A percentile compares a stretch with the other conserved stretches of the same genome.
Evolutionary conservation across 352 stramenopile species (phyloP).

Genomic region (Pythium biforme): DNA sequence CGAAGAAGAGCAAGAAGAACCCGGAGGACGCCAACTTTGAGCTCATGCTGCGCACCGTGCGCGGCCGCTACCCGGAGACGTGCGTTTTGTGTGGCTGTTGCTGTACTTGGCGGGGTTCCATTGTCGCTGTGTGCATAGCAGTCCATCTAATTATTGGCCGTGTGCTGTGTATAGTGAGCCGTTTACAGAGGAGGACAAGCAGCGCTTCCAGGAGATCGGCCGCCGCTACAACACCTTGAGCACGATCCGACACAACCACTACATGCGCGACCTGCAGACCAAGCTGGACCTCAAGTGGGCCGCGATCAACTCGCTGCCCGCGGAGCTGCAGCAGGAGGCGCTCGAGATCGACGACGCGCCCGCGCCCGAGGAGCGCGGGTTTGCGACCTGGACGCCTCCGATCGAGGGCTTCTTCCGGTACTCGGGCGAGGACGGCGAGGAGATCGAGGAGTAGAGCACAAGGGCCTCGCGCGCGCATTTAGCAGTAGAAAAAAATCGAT

Average conservation of each 20-base stretch:
- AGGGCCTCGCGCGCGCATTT: neutral
- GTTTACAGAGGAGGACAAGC: constrained; percentile 79
- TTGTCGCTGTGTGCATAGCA: no score
- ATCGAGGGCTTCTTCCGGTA: constrained; percentile 86
- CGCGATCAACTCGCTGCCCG: constrained; percentile 85
- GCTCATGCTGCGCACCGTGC: constrained; percentile 80
- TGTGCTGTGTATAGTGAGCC: constrained; percentile 44
- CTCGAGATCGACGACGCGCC: constrained; percentile 64
- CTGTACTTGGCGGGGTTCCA: no score
- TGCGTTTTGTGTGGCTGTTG: constrained; percentile 31
- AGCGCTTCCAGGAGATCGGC: constrained; percentile 76
- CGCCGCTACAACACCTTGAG: constrained; percentile 80
- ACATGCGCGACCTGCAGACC: constrained; percentile 87
- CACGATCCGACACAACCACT: constrained; percentile 83
- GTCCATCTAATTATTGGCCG: no score
- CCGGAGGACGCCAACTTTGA: constrained; percentile 75
- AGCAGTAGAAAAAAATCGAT: constrained; percentile 22
- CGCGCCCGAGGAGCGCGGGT: constrained; percentile 60
- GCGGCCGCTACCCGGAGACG: constrained; percentile 72
- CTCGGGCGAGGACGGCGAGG: constrained; percentile 58
- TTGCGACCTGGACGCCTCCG: constrained; percentile 86
- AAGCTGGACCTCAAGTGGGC: constrained; percentile 93
- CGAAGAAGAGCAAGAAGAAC: constrained; percentile 58
- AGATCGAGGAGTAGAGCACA: constrained; percentile 26
- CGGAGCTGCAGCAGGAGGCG: constrained; percentile 76